Base-by-base conservation (phyloP, 305 asterid genomes). In the Fraxinus platypoda region DNA sequence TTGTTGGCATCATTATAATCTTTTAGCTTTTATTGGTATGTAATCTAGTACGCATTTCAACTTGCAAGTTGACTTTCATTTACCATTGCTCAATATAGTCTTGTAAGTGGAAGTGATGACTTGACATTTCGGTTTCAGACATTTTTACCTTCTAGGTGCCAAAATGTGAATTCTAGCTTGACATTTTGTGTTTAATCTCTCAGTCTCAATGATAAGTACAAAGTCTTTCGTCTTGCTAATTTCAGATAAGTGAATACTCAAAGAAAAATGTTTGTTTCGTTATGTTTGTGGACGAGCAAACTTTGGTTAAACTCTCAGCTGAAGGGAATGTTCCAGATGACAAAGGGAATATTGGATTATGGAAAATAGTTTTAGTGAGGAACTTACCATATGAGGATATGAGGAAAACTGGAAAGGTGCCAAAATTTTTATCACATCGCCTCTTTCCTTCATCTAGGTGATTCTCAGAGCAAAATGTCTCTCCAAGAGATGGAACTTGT, bases 381-480 rank as follows among this genome's bases (percentile, higher is more conserved):
- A 94, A 93, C 85, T 90, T 95, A 83, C 99, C 98, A 1, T 94
- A 91, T 85, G 80, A 82, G 52, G 98, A 95, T 87, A 78, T 91
- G 94, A 88, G 99, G 77, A 95, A 91, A 91, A 91, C 94, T 62
- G 99, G 99, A 83, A 95, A 94, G 92, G 98, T 95, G 93, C 97
- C 98, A 34, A 95, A 95, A 84, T 90, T 94, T 83, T 88, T 95
- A 81, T 85, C 98, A 2, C 98, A 94, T 85, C 97, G 97, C 83
- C 97, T 95, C 85, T 95, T 95, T 79, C 98, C 98, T 84, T 92
- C 94, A 82, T 91, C 98, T 64, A 94, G 98, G 98, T 95, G 89
- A 90, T 90, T 79, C 82, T 87, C 85, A 73, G 37, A 76, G 81
- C 83, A 77, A 62, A 43, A 37, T 84, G 38, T 70, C 80, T 87